These are phyloP conservation scores for Fusarium tjaetaba DNA, from an alignment of 2,329 filamentous ascomycete species.

Conservation along the genomic window DNA sequence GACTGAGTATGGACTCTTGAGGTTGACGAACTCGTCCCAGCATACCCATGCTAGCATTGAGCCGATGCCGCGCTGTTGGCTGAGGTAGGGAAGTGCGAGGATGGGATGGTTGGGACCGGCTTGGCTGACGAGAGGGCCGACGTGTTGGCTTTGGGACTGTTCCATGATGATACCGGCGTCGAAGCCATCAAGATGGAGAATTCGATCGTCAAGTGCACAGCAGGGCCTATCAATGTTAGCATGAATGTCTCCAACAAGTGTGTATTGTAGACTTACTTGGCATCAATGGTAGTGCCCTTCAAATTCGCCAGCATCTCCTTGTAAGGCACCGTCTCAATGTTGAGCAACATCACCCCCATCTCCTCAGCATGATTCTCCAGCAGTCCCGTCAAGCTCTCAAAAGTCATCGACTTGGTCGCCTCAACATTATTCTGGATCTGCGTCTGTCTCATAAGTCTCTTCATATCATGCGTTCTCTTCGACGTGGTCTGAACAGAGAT, in stretches of 20 bases:
- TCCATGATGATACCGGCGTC: constrained; percentile 19
- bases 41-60: constrained; percentile 23
- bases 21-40: constrained; percentile 22
- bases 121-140: constrained; percentile 1
- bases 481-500: constrained; percentile 22
- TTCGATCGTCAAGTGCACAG: constrained; percentile 6
- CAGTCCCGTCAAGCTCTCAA: neutral
- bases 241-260: too few relatives aligned
- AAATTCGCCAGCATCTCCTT: neutral
- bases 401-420: constrained; percentile 14
- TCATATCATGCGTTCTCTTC: constrained; percentile 19
- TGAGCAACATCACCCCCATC: constrained; percentile 15
- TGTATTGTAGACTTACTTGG: constrained; percentile 12
- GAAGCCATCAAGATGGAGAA: constrained; percentile 8
- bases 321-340: constrained; percentile 13
- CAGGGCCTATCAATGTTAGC: neutral
- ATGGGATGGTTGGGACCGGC: neutral
- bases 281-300: neutral
- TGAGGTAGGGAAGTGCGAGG: constrained; percentile 12
- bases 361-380: constrained; percentile 9
- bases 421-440: constrained; percentile 19
- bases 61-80: neutral
- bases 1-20: neutral
- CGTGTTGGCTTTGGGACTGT: constrained; percentile 11
- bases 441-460: constrained; percentile 2